Percentiles rank a stretch among this genome's conserved stretches.
phyloP scores from a whole-genome alignment of 768 basidiomycete genomes.

The Gloeophyllum trabeum region DNA sequence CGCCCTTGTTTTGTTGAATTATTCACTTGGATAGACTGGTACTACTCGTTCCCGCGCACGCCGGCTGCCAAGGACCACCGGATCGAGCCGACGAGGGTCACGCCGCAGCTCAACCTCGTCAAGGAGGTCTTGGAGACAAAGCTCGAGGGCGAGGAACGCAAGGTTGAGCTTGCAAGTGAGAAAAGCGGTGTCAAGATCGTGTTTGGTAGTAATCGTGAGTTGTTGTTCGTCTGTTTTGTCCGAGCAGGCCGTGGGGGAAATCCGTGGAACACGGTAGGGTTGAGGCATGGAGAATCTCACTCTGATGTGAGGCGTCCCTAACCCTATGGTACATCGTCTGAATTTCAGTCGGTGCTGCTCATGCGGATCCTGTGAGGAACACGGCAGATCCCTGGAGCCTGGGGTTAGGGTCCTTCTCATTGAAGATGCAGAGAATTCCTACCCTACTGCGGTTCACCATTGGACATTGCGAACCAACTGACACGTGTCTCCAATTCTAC shows the following conservation, averaged over 20 bases:
- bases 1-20: neutral
- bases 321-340: too few species aligned
- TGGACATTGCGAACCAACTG: neutral
- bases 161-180: conserved; percentile 41
- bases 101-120: conserved; percentile 30
- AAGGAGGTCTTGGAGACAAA: conserved; percentile 8
- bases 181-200: conserved; percentile 48
- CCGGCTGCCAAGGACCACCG: conserved; percentile 32
- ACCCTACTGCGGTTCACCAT: too few species aligned
- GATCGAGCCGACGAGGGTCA: conserved; percentile 30
- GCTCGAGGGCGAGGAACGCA: conserved; percentile 23
- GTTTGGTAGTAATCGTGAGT: conserved; percentile 65
- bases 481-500: neutral
- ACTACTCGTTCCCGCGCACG: conserved; percentile 40
- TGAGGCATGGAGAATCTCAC: too few species aligned
- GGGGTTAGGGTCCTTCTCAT: too few species aligned
- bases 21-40: conserved; percentile 38
- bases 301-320: too few species aligned
- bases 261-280: too few species aligned
- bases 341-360: too few species aligned
- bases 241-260: too few species aligned
- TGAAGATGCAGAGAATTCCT: too few species aligned
- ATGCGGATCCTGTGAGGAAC: too few species aligned
- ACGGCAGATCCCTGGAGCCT: too few species aligned
- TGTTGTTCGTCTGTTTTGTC: too few species aligned